Base-by-base conservation (phyloP, 495 filamentous ascomycete species). In the Xylaria bambusicola region DNA sequence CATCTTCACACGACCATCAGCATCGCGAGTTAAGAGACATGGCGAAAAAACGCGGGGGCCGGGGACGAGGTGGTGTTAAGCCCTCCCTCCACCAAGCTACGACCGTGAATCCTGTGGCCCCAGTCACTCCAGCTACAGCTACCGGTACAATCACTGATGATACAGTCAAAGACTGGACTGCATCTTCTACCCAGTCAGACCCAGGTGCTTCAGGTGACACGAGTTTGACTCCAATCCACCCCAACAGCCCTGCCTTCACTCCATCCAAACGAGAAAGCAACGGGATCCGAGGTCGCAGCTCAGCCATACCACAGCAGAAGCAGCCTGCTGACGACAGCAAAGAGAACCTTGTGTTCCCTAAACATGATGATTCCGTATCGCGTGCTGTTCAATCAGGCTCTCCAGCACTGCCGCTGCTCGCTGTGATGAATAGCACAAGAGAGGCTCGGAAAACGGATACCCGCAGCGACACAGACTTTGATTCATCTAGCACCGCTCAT, bases 401-500 rank as follows among this genome's bases (percentile, higher is more conserved):
- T n/a, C 40, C 42, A 13, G 57, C 50, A 29, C 18, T 53, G 46
- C 60, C 61, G 33, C 63, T 60, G 42, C 63, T 68, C 48, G 40
- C 35, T 29, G 33, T 33, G 38, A 35, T 13, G 6, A 59, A 65
- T 49, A 53, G 60, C 20, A 62, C 55, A 31, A 20, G 35, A 20
- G 63, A 65, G 46, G 17, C 27, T 47, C 66, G 66, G 50, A 58
- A 60, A 33, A 41, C 68, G 66, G 68, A 62, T 71, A 68, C 56
- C 68, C 59, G 63, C 68, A 68, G 63, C 56, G 44, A 59, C 24
- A 20, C 24, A 35, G 33, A 50, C 38, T 42, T 35, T 17, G 44
- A 33, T 15, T 44, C 58, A 42, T 29, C 54, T 8, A 45, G 36
- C 53, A 52, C 45, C 18, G 40, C 44, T 33, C 35, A 61, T 55